Percentiles rank a stretch among this genome's conserved stretches.
phyloP scores from a whole-genome alignment of 2,329 filamentous ascomycete genomes.

The Teratosphaeria pseudoeucalypti region DNA sequence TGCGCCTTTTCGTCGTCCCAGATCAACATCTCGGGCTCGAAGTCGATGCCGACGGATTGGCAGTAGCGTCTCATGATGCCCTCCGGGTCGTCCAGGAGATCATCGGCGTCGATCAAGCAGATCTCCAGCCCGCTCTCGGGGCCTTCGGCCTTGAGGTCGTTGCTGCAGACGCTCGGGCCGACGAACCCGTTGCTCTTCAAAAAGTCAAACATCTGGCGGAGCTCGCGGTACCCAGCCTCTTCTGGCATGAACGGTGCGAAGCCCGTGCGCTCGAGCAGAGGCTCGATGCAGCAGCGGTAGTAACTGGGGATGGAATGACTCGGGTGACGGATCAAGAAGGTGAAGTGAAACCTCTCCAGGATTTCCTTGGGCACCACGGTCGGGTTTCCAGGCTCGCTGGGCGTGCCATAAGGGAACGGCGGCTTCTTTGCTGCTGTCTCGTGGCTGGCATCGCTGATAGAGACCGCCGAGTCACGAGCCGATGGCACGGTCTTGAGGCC shows the following conservation, averaged over 20 bases:
- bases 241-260: constrained; percentile 78
- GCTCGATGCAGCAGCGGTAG: constrained; percentile 87
- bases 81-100: constrained; percentile 76
- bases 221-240: constrained; percentile 84
- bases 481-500: constrained; percentile 3
- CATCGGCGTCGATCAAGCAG: constrained; percentile 86
- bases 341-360: constrained; percentile 78
- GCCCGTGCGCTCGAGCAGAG: constrained; percentile 68
- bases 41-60: constrained; percentile 68
- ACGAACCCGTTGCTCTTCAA: constrained; percentile 59
- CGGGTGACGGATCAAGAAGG: constrained; percentile 95
- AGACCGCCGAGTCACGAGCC: constrained; percentile 21
- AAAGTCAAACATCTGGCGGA: constrained; percentile 80
- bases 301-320: constrained; percentile 83
- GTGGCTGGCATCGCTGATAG: constrained; percentile 19
- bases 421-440: constrained; percentile 18
- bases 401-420: constrained; percentile 50
- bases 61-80: constrained; percentile 71
- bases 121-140: constrained; percentile 37
- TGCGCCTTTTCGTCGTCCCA: constrained; percentile 74
- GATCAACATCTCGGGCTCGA: constrained; percentile 63
- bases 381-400: constrained; percentile 61
- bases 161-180: constrained; percentile 54
- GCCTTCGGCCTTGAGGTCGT: constrained; percentile 20
- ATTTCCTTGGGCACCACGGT: constrained; percentile 69